Base-by-base conservation (phyloP, 805 yeast species). In the Candida xiaguanensis region DNA sequence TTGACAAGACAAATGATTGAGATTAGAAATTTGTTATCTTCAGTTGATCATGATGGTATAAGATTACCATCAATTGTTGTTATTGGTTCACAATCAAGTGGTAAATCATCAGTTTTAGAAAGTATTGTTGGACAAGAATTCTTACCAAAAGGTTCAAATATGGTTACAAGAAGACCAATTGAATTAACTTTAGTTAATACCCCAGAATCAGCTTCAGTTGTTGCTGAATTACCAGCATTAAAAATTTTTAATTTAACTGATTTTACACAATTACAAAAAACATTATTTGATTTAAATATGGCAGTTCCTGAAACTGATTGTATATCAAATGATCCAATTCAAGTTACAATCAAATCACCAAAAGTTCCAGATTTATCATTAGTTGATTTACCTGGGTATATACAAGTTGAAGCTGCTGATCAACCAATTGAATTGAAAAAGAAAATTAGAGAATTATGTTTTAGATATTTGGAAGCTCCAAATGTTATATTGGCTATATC, bases 91-190 rank as follows among this genome's bases (percentile, higher is more conserved):
- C 99, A 93, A 66, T 85, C 95, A 6, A 86, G 96, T 31, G 99
- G 99, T 32, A 93, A 93, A 60, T 88, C 97, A 0, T 91, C 98
- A 1, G 99, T 93, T 1, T 72, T 93, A 34, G 99, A 93, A 59
- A 78, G 96, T 5, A 85, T 93, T 42, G 99, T 93, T 4, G 99
- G 99, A n/a, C 95, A 86, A 51, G 97, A 93, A 58, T 93, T 93
- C 50, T 67, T 93, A 42, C 99, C 99, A 25, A 93, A 93, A 61
- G 99, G 99, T 23, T 78, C 87, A 30, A 93, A 95, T 57, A 95
- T 93, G 99, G 99, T 95, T 24, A 93, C 99, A 0, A 78, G 98
- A 59, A 76, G 99, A 51, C 99, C 99, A 1, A 91, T 93, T 34
- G 99, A 93, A 64, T 72, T 93, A 47, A 95, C 99, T 0, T 70